Evolutionary conservation across 495 filamentous ascomycete genomes (phyloP), one percentile per base, ranked within the genome.

Genomic region (Pseudevernia furfuracea): DNA sequence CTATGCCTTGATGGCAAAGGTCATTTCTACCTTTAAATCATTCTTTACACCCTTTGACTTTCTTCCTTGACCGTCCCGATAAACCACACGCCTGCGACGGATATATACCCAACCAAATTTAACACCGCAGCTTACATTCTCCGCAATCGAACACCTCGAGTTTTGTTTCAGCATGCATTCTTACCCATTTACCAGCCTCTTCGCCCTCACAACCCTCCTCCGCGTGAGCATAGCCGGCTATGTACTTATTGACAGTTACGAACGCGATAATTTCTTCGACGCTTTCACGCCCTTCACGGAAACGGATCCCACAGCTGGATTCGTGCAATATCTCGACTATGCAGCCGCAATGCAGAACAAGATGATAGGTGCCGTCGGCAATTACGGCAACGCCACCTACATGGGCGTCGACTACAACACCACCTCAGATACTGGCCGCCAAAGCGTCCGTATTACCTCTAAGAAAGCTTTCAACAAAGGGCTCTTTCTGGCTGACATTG

Each of bases 261-360:
- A 39, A 23, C 63, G 66, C 25, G 66, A 68, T 44, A 68, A 73
- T 8, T 87, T 85, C 70, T 87, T 86, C 70, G 78, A 82, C 70
- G 81, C 80, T 53, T 85, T 87, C 74, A 71, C 77, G 56, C 78
- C 80, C 65, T 79, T 67, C 64, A 76, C 78, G 5, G 74, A 76
- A 69, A 9, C 72, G 1, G 88, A 92, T 66, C 89, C 88, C 9
- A 91, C 88, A 10, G 71, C 85, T 64, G 89, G 88, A 25, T 88
- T 81, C 69, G 89, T 92, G 64, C 70, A 80, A 61, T 91, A 86
- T 69, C 77, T 82, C 44, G 73, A 81, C 64, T 77, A 75, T 15
- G 52, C 60, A 9, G 79, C 77, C 2, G 89, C 89, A 55, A 77
- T 78, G 53, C 61, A 66, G 19, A 71, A 73, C 36, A 79, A 78